These are phyloP conservation scores for Ceratobasidium sp. DNA, from an alignment of 1,284 basidiomycete genomes.

Conservation along the genomic window DNA sequence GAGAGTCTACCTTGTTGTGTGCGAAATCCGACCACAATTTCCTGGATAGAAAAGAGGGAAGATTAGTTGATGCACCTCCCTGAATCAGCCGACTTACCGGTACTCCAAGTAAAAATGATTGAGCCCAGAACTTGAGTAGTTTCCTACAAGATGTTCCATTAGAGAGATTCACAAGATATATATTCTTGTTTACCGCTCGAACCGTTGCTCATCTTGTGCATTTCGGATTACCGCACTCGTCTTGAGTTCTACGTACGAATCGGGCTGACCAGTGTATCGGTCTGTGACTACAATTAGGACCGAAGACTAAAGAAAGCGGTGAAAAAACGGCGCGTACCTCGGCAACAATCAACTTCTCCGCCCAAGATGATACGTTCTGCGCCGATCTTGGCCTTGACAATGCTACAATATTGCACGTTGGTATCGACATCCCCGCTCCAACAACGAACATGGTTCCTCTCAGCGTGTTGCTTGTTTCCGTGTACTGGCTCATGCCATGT, in stretches of 20 bases:
- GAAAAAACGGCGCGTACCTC: constrained; percentile 65
- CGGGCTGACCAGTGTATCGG: constrained; percentile 68
- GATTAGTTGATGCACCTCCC: constrained; percentile 6
- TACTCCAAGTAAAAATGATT: constrained; percentile 93
- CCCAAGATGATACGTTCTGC: constrained; percentile 86
- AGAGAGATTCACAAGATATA: not conserved
- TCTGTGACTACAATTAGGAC: constrained; percentile 59
- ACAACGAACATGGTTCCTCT: constrained; percentile 62
- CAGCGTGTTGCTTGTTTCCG: constrained; percentile 52
- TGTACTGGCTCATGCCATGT: constrained; percentile 63
- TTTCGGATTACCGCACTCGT: constrained; percentile 86
- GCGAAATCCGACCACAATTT: constrained; percentile 93
- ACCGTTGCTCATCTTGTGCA: constrained; percentile 75
- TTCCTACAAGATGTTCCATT: constrained; percentile 68
- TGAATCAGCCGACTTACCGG: constrained; percentile 68
- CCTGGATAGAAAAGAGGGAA: constrained; percentile 62
- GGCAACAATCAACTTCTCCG: constrained; percentile 95
- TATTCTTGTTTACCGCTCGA: constrained; percentile 76
- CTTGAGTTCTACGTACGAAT: constrained; percentile 90
- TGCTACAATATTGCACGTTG: constrained; percentile 95
- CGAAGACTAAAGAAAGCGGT: not conserved
- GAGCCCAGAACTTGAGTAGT: constrained; percentile 94
- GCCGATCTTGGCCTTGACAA: constrained; percentile 91
- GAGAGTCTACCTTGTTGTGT: constrained; percentile 78
- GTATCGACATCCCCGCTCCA: constrained; percentile 94